A percentile compares a stretch with the other conserved stretches of the same genome.
Conservation (phyloP, 768 basidiomycete genomes). For the Termitomyces sp. region DNA sequence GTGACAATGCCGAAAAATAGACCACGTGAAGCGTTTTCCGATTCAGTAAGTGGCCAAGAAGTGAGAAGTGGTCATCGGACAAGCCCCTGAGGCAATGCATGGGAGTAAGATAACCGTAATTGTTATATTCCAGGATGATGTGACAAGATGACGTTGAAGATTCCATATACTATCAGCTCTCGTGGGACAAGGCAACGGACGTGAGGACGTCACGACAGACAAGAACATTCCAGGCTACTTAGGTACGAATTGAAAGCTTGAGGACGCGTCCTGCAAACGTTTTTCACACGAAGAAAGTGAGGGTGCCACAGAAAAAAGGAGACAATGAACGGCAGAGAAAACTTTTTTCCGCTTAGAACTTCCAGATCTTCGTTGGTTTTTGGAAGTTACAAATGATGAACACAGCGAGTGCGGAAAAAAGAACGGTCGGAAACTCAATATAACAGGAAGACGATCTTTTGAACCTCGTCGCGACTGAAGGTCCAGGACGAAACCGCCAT, state of each 20-base stretch:
- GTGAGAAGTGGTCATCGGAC: background rate
- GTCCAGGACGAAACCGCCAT: too few relatives aligned
- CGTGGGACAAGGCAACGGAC: background rate
- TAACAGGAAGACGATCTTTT: background rate
- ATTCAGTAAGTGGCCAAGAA: background rate
- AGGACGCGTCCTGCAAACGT: background rate
- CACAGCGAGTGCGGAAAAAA: background rate
- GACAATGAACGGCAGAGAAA: background rate
- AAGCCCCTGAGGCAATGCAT: background rate
- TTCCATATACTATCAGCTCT: background rate
- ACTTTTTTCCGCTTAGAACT: background rate
- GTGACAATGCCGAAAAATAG: background rate
- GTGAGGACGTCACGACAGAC: background rate
- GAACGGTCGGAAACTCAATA: background rate
- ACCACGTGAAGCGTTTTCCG: background rate
- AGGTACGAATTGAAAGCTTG: background rate
- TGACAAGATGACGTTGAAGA: background rate
- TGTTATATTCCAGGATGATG: too few relatives aligned
- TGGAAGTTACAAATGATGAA: background rate
- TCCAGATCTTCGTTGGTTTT: background rate
- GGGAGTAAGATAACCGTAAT: background rate
- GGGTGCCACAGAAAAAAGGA: too few relatives aligned
- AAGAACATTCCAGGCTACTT: background rate
- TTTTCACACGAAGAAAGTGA: background rate
- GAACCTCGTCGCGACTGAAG: too few relatives aligned